phyloP scores from a whole-genome alignment of 2,329 filamentous ascomycete species.

The Fusarium lateritium region DNA sequence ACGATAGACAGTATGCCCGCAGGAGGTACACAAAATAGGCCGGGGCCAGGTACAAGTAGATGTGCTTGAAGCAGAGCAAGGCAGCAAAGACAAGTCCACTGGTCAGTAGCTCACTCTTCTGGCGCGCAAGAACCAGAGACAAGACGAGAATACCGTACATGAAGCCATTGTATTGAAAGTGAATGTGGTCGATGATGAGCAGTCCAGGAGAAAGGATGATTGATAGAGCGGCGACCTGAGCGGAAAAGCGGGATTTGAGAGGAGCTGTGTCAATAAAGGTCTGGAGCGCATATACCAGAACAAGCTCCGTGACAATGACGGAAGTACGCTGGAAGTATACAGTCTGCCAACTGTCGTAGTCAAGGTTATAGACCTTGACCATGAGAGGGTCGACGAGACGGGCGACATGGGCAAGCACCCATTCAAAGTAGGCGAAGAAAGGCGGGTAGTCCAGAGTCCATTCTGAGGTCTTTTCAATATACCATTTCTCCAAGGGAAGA shows the following conservation, averaged over 20 bases:
- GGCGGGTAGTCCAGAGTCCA: constrained; percentile 99
- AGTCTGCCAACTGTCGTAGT: constrained; percentile 93
- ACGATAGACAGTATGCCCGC: constrained; percentile 88
- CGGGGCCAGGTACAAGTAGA: constrained; percentile 95
- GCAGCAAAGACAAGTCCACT: constrained; percentile 89
- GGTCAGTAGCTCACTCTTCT: constrained; percentile 79
- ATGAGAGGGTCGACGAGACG: constrained; percentile 84
- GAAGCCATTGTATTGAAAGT: constrained; percentile 99
- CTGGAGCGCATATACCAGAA: constrained; percentile 86
- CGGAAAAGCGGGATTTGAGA: constrained; percentile 75
- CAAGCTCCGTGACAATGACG: constrained; percentile 87
- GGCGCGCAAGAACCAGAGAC: constrained; percentile 86
- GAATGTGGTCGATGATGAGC: constrained; percentile 97
- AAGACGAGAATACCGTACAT: constrained; percentile 92
- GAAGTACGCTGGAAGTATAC: constrained; percentile 93
- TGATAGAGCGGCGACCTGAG: constrained; percentile 89
- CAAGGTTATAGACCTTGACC: constrained; percentile 84
- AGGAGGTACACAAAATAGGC: constrained; percentile 96
- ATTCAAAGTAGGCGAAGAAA: constrained; percentile 98
- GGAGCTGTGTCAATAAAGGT: constrained; percentile 83
- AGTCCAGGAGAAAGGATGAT: constrained; percentile 93
- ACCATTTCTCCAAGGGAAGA: constrained; percentile 90
- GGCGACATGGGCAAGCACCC: constrained; percentile 86
- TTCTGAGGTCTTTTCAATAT: constrained; percentile 97
- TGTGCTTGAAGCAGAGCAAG: constrained; percentile 95